Conservation (phyloP, 257 asterid species). For the Vinca minor region DNA sequence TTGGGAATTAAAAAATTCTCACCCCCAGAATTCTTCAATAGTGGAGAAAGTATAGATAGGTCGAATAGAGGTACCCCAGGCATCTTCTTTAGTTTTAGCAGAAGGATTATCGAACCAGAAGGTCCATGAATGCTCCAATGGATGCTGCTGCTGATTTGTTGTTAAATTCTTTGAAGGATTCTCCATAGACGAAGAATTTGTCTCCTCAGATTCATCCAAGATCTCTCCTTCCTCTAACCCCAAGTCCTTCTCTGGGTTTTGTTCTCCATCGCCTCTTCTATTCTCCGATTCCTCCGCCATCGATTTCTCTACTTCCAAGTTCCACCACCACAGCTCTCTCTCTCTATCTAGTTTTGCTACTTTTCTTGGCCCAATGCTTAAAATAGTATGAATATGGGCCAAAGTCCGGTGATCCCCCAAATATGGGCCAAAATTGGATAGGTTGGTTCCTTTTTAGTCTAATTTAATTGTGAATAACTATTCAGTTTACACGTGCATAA, state of each 20-base stretch:
- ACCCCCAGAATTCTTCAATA: conserved; percentile 50
- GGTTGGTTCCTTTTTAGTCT: too few relatives aligned
- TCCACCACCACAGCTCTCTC: background rate
- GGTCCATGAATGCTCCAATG: conserved; percentile 40
- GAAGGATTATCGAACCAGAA: conserved; percentile 36
- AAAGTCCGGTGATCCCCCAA: too few relatives aligned
- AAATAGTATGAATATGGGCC: too few relatives aligned
- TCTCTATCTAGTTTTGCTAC: background rate
- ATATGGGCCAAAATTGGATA: too few relatives aligned
- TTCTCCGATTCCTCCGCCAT: conserved; percentile 10
- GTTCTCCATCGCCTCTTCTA: conserved; percentile 15
- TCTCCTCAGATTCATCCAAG: conserved; percentile 25
- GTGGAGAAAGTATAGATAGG: conserved; percentile 46
- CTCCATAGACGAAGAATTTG: conserved; percentile 11
- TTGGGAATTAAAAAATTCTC: background rate
- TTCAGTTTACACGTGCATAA: too few relatives aligned
- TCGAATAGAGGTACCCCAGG: conserved; percentile 37
- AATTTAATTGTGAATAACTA: too few relatives aligned
- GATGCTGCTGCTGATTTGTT: conserved; percentile 27
- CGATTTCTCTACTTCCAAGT: background rate
- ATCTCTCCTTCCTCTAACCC: conserved; percentile 39
- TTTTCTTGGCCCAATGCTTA: background rate
- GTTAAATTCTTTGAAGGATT: conserved; percentile 10
- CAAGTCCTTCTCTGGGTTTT: conserved; percentile 2
- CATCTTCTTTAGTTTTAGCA: conserved; percentile 23